phyloP scores from a whole-genome alignment of 2,329 filamentous ascomycete genomes.

The Fusarium sp. region DNA sequence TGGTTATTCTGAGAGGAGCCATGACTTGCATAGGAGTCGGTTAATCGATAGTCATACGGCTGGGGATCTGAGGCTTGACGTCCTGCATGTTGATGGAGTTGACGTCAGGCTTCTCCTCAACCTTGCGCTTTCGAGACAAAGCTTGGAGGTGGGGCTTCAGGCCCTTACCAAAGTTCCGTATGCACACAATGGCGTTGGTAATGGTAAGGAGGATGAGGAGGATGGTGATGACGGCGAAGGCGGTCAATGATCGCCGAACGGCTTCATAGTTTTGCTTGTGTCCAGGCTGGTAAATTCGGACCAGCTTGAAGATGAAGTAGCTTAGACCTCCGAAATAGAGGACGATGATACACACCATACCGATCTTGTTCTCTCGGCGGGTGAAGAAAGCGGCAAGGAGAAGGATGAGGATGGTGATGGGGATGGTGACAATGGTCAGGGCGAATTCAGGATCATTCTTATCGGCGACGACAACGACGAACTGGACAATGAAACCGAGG shows the following conservation, averaged over 20 bases:
- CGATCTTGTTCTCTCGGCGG: conserved; percentile 81
- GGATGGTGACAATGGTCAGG: conserved; percentile 89
- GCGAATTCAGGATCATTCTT: conserved; percentile 80
- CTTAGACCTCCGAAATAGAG: conserved; percentile 90
- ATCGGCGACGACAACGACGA: conserved; percentile 88
- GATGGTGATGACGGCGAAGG: conserved; percentile 94
- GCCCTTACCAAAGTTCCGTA: conserved; percentile 89
- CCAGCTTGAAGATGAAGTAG: conserved; percentile 98
- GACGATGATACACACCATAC: conserved; percentile 83
- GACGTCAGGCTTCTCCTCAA: conserved; percentile 68
- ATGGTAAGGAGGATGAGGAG: conserved; percentile 91
- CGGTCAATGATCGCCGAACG: conserved; percentile 87
- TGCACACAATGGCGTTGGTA: conserved; percentile 86
- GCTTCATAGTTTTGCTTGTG: conserved; percentile 76
- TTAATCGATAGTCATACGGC: conserved; percentile 74
- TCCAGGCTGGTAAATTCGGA: conserved; percentile 86
- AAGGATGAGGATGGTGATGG: conserved; percentile 90
- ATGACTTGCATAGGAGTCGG: conserved; percentile 18
- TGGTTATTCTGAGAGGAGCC: conserved; percentile 6
- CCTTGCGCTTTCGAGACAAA: conserved; percentile 54
- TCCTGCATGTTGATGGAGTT: conserved; percentile 70
- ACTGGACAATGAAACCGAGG: conserved; percentile 97
- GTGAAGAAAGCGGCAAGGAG: conserved; percentile 88
- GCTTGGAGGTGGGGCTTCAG: conserved; percentile 86
- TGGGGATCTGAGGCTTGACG: conserved; percentile 67